Conservation (phyloP, 495 filamentous ascomycete genomes). For the Daldinia childiae region DNA sequence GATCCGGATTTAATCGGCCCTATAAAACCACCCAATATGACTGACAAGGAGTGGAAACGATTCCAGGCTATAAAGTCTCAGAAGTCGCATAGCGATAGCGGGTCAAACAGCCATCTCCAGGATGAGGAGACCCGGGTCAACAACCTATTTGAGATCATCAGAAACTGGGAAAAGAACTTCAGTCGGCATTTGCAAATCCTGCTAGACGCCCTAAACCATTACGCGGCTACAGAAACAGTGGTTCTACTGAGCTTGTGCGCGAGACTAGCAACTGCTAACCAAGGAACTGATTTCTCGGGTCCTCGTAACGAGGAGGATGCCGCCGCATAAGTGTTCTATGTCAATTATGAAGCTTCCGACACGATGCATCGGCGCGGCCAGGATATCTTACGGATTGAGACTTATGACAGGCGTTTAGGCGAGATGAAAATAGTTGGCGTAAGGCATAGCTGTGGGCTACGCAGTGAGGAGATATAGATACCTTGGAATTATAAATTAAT, state of each 20-base stretch:
- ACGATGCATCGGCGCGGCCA: conserved; percentile 7
- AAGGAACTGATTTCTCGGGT: conserved; percentile 68
- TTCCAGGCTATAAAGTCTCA: conserved; percentile 54
- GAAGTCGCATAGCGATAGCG: conserved; percentile 42
- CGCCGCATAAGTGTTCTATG: conserved; percentile 30
- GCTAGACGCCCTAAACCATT: conserved; percentile 93
- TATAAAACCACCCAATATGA: conserved; percentile 62
- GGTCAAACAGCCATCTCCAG: conserved; percentile 31
- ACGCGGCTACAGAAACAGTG: conserved; percentile 96
- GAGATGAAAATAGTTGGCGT: conserved; percentile 33
- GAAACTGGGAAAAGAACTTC: conserved; percentile 92
- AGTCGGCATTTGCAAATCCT: conserved; percentile 88
- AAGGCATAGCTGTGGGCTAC: conserved; percentile 23
- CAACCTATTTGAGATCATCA: conserved; percentile 84
- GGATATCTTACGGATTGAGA: conserved; percentile 14
- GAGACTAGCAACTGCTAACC: conserved; percentile 75
- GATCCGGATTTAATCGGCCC: conserved; percentile 75
- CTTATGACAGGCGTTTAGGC: conserved; percentile 33
- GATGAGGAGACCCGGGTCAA: conserved; percentile 72
- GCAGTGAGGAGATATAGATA: conserved; percentile 34
- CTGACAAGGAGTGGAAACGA: conserved; percentile 61
- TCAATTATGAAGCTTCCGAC: not conserved
- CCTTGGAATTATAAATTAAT: conserved; percentile 32
- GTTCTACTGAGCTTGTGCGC: conserved; percentile 88
- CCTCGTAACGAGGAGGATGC: conserved; percentile 58